Evolutionary conservation across 106 monocot species (phyloP).

Genomic region (Cymbidium sinense): DNA sequence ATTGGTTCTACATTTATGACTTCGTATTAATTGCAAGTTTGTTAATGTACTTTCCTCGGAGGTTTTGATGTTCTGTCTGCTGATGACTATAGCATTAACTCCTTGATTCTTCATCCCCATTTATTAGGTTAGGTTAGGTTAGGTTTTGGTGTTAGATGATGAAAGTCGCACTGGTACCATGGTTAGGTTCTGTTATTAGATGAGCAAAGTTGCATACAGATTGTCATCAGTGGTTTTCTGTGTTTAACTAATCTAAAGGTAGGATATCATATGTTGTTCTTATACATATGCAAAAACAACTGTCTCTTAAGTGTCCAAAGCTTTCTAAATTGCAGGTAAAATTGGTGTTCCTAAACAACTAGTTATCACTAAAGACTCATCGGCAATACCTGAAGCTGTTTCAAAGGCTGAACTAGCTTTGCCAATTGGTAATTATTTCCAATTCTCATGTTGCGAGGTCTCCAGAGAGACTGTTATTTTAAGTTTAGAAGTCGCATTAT

Average conservation of each 20-base stretch:
- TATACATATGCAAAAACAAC: background rate
- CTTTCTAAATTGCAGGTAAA: conserved; percentile 44
- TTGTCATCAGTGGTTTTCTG: background rate
- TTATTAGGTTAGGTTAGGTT: background rate
- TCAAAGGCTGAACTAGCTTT: conserved; percentile 61
- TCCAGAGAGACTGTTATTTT: background rate
- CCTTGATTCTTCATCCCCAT: background rate
- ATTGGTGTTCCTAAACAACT: conserved; percentile 76
- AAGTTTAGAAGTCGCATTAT: background rate
- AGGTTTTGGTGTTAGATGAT: background rate
- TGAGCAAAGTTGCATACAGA: background rate
- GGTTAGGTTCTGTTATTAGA: background rate
- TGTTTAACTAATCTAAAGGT: background rate
- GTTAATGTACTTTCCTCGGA: background rate
- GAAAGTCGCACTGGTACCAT: background rate
- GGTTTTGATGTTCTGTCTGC: background rate
- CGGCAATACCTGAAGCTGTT: conserved; percentile 66
- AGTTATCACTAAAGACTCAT: conserved; percentile 70
- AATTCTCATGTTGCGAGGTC: background rate
- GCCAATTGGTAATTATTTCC: conserved; percentile 55
- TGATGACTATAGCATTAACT: background rate
- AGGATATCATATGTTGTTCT: background rate
- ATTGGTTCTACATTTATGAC: background rate
- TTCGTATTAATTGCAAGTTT: background rate
- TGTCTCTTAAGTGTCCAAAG: background rate